phyloP scores from a whole-genome alignment of 2,329 filamentous ascomycete species.

The Coleophoma crateriformis region DNA sequence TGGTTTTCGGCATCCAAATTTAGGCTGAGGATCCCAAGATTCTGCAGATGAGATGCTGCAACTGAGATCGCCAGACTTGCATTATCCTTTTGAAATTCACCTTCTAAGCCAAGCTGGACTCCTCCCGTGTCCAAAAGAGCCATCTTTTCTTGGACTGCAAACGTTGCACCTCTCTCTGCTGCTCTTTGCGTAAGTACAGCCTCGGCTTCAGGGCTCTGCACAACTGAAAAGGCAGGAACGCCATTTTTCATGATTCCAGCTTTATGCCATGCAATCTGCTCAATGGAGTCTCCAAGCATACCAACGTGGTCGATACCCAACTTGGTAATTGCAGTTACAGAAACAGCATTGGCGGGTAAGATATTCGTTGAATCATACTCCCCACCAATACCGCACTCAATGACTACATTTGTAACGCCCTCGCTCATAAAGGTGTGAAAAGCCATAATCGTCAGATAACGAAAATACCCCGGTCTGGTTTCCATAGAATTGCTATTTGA shows the following conservation, averaged over 20 bases:
- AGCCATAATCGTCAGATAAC: constrained; percentile 83
- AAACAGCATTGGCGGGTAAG: constrained; percentile 46
- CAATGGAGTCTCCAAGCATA: constrained; percentile 73
- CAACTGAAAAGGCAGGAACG: constrained; percentile 56
- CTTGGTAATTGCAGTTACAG: constrained; percentile 70
- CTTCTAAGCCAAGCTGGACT: constrained; percentile 42
- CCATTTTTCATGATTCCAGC: constrained; percentile 75
- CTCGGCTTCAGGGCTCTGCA: constrained; percentile 49
- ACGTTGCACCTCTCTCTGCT: constrained; percentile 24
- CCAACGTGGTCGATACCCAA: constrained; percentile 81
- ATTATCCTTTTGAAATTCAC: constrained; percentile 51
- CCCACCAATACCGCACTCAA: constrained; percentile 93
- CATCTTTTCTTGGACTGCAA: constrained; percentile 18
- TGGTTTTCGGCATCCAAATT: constrained; percentile 1
- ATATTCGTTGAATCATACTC: constrained; percentile 93
- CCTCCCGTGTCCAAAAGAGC: constrained; percentile 35
- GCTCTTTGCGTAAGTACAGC: constrained; percentile 56
- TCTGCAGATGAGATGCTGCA: constrained; percentile 44
- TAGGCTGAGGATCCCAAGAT: constrained; percentile 21
- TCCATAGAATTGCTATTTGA: constrained; percentile 20
- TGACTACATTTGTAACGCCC: constrained; percentile 70
- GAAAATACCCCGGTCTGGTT: constrained; percentile 82
- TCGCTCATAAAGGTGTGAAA: constrained; percentile 76
- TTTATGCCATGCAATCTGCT: constrained; percentile 89
- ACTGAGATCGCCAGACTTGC: constrained; percentile 51